Percentiles rank a stretch among this genome's conserved stretches.
These are phyloP conservation scores for Populus tomentosa DNA, from an alignment of 441 rosid species.

Conservation along the genomic window DNA sequence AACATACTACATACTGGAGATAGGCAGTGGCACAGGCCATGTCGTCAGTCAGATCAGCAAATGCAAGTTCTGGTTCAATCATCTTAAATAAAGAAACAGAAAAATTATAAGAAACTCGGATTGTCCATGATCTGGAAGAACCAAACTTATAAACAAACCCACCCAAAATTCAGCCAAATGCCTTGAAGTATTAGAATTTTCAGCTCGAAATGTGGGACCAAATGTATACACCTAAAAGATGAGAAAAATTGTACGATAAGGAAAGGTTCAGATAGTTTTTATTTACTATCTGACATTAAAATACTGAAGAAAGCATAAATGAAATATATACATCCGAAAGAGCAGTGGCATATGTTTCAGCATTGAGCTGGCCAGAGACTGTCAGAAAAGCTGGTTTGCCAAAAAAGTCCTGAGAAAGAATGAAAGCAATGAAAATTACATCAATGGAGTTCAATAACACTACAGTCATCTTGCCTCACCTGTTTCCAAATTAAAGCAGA, in stretches of 20 bases:
- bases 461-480: not conserved
- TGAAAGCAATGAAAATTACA: constrained; percentile 19
- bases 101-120: constrained; percentile 8
- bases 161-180: constrained; percentile 99
- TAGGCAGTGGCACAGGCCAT: constrained; percentile 99
- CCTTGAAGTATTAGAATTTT: constrained; percentile 90
- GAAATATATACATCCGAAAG: constrained; percentile 71
- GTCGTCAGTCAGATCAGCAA: constrained; percentile 92
- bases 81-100: constrained; percentile 41
- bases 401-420: constrained; percentile 72
- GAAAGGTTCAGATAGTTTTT: constrained; percentile 9
- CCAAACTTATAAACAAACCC: constrained; percentile 16
- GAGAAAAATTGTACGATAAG: constrained; percentile 2
- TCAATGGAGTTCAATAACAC: constrained; percentile 3
- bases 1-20: constrained; percentile 99
- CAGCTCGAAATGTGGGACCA: constrained; percentile 98
- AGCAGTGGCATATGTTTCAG: constrained; percentile 93
- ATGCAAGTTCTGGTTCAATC: constrained; percentile 99
- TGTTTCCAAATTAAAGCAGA: constrained; percentile 2
- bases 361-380: constrained; percentile 98
- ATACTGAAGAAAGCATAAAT: not conserved
- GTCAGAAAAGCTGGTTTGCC: constrained; percentile 97
- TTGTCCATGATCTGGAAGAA: constrained; percentile 8
- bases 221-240: constrained; percentile 72
- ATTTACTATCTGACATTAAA: constrained; percentile 6